Percentiles rank a stretch among this genome's conserved stretches.
Evolutionary conservation across 2,329 filamentous ascomycete genomes (phyloP).

Genomic region (Neonectria magnoliae): DNA sequence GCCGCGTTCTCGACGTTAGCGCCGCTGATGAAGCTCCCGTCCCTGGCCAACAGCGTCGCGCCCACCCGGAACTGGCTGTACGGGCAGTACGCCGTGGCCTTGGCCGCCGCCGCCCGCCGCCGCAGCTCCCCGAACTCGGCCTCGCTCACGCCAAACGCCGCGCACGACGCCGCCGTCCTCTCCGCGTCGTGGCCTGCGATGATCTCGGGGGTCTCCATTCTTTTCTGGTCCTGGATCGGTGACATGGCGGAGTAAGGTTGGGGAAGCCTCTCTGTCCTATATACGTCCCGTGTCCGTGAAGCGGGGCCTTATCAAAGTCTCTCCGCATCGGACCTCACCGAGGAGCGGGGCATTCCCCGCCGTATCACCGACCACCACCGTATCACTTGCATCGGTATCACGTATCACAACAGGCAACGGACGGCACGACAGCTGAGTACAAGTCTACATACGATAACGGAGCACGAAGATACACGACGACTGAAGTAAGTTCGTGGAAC

Average conservation of each 20-base stretch:
- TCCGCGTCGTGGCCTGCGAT: slow-evolving; percentile 43
- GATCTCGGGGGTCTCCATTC: slow-evolving; percentile 38
- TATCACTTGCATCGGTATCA: neutral
- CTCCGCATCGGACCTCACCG: slow-evolving; percentile 40
- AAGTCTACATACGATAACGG: no score
- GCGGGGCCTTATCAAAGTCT: slow-evolving; percentile 33
- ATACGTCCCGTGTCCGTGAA: slow-evolving; percentile 25
- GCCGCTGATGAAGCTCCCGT: slow-evolving; percentile 62
- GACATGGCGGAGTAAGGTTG: neutral
- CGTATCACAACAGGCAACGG: neutral
- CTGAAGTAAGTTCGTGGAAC: no score
- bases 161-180: slow-evolving; percentile 42
- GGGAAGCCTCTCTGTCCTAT: neutral
- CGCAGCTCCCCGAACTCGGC: slow-evolving; percentile 73
- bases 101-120: slow-evolving; percentile 73
- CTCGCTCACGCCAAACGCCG: slow-evolving; percentile 60
- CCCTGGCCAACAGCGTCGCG: slow-evolving; percentile 72
- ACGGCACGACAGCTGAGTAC: no score
- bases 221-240: neutral
- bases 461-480: no score
- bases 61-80: slow-evolving; percentile 95
- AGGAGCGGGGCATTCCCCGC: slow-evolving; percentile 38
- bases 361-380: slow-evolving; percentile 1
- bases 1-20: slow-evolving; percentile 94
- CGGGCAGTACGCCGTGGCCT: slow-evolving; percentile 85